Evolutionary conservation across 208 protist species (phyloP).

Genomic region (Leishmania gerbilli): DNA sequence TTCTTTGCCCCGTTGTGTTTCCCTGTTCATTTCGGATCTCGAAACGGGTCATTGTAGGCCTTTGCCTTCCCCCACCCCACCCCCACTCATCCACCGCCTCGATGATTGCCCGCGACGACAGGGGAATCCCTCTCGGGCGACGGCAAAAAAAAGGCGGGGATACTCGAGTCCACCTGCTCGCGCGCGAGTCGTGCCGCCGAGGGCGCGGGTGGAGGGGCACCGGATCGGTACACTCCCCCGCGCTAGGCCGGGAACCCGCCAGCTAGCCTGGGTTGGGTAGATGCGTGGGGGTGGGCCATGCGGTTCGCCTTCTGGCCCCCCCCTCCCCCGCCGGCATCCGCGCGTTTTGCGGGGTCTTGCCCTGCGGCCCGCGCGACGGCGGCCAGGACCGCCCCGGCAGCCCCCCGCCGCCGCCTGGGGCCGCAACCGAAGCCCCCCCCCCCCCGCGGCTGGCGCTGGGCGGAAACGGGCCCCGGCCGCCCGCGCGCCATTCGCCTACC

Average conservation of each 20-base stretch:
- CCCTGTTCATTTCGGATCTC: neutral
- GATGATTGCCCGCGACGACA: neutral
- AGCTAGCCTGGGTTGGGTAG: no score
- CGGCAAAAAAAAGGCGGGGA: no score
- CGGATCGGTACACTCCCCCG: neutral
- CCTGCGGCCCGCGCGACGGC: no score
- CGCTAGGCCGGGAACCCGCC: neutral
- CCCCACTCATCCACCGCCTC: neutral
- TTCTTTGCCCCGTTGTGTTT: no score
- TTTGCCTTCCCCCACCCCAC: neutral
- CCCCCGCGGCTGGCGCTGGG: no score
- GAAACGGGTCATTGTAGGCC: neutral
- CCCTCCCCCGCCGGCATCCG: no score
- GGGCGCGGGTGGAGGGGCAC: neutral
- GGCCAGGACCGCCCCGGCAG: no score
- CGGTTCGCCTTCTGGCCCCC: neutral
- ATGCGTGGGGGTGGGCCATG: rapidly evolving
- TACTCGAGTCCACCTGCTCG: neutral
- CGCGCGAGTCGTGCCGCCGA: neutral
- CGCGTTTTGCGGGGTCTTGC: no score
- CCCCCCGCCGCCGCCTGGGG: no score
- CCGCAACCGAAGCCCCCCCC: no score
- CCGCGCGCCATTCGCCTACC: neutral
- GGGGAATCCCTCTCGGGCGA: no score
- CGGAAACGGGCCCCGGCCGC: no score